Base-by-base conservation (phyloP, 2,329 filamentous ascomycete genomes). In the Hansfordia pulvinata region DNA sequence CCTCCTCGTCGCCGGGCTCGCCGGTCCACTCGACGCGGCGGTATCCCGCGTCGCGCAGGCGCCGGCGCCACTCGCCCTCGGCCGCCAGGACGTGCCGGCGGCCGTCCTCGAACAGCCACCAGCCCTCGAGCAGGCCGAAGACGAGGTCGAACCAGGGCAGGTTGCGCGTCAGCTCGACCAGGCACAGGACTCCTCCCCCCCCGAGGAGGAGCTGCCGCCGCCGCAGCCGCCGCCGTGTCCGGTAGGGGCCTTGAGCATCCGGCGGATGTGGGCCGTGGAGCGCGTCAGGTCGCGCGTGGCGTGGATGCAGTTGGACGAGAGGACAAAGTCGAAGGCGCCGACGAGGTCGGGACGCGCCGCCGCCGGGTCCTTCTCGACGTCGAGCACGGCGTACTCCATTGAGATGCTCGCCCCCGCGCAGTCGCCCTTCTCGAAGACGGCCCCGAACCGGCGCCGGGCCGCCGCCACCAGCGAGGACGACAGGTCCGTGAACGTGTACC, bases 401-500 rank as follows among this genome's bases (percentile, higher is more conserved):
- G n/a, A n/a, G n/a, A n/a, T n/a, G n/a, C n/a, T n/a, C n/a, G n/a
- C n/a, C n/a, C n/a, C n/a, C n/a, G n/a, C n/a, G n/a, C n/a, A n/a
- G n/a, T n/a, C n/a, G n/a, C n/a, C n/a, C 19, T 39, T 42, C 1
- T 35, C 35, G 24, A 39, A 36, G 5, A 33, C 23, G 25, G 33
- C 35, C 25, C 20, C 15, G 17, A 46, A 48, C 9, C 26, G 28
- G 24, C 41, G 42, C 3, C 42, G 37, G 2, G 46, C 47, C 1
- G 35, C 33, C 2, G 40, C 41, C 2, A 55, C 48, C 10, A 56
- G 36, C 0, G 44, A 43, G 2, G 41, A 17, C 3, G 49, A 40
- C 3, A 60, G 31, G 20, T 60, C 56, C 2, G 56, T 57, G 27
- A 58, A 53, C 1, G 47, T 53, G 31, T 59, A 60, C 21, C 44